Evolutionary conservation across 805 yeast species (phyloP), one percentile per base, ranked within the genome.

Genomic region (Ogataea sp.): DNA sequence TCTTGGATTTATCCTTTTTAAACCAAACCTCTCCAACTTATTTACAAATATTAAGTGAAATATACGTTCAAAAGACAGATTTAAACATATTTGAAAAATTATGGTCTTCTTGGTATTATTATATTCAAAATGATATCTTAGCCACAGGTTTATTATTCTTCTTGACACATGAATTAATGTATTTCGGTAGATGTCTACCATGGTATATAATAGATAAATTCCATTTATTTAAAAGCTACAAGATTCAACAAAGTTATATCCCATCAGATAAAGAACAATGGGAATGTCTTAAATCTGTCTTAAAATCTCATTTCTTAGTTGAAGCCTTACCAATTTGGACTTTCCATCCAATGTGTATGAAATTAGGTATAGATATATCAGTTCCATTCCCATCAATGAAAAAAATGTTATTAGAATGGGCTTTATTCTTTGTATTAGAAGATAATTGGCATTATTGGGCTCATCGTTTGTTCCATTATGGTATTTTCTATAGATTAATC

Each of bases 241-340:
- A 74, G 53, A 71, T 75, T 41, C 81, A 75, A 51, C 75, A 71
- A 7, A 56, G 65, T 16, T 70, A 73, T 45, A 51, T 73, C 20
- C 80, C 80, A 7, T 61, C 73, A 3, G 68, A 67, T 43, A 65
- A 68, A 47, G 81, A 75, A 52, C 81, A 75, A 51, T 75, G 79
- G 79, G 81, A 75, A 50, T 75, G 80, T 50, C 53, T 74, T 41
- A 75, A 74, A 51, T 61, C 76, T n/a, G 80, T 75, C 16, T 57
- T 75, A 36, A 71, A 65, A 41, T 71, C 75, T 14, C 81, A 75
- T 48, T 70, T 75, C 45, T 47, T 75, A 46, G 80, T 75, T 24
- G 81, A 75, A 53, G 80, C 74, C 1, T 62, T 75, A 40, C 81
- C 81, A 34, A 75, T 75, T 43, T 75, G 81, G 81, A 66, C 74